A percentile compares a stretch with the other conserved stretches of the same genome.
phyloP scores from a whole-genome alignment of 2,329 filamentous ascomycete species.

The Penicillium sp. region DNA sequence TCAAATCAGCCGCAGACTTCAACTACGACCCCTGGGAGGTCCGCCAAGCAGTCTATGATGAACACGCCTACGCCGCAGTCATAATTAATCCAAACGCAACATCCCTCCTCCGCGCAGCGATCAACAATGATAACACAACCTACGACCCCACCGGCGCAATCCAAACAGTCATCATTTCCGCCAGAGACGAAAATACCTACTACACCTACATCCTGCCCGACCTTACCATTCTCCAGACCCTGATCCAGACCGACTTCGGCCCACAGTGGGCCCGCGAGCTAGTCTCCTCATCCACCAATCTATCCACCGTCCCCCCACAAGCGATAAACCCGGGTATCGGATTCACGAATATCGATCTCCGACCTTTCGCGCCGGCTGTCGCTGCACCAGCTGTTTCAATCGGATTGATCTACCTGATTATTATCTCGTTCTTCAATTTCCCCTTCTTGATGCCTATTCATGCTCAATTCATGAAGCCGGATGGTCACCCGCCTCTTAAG shows the following conservation, averaged over 20 bases:
- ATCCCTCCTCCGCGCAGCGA: constrained; percentile 55
- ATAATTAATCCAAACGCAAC: constrained; percentile 65
- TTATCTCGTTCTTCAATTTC: constrained; percentile 67
- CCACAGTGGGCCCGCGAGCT: constrained; percentile 39
- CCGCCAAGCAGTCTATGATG: constrained; percentile 60
- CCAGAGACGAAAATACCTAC: constrained; percentile 58
- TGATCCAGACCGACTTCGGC: constrained; percentile 53
- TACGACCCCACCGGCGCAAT: constrained; percentile 62
- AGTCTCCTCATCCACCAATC: constrained; percentile 39
- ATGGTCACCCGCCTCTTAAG: constrained; percentile 57
- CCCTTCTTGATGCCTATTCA: constrained; percentile 66
- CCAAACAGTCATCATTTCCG: constrained; percentile 57
- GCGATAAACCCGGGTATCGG: constrained; percentile 58
- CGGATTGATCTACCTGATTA: constrained; percentile 67
- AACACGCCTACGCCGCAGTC: constrained; percentile 61
- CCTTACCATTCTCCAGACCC: constrained; percentile 48
- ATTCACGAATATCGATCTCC: constrained; percentile 58
- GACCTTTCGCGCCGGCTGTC: constrained; percentile 58
- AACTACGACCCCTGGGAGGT: constrained; percentile 58
- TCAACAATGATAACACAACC: constrained; percentile 55
- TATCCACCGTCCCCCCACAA: constrained; percentile 50
- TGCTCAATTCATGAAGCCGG: constrained; percentile 55
- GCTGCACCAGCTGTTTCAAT: constrained; percentile 61
- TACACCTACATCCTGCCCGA: constrained; percentile 56
- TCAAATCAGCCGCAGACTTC: constrained; percentile 53